Percentiles rank a stretch among this genome's conserved stretches.
phyloP scores from a whole-genome alignment of 2,329 filamentous ascomycete species.

The Capronia coronata region DNA sequence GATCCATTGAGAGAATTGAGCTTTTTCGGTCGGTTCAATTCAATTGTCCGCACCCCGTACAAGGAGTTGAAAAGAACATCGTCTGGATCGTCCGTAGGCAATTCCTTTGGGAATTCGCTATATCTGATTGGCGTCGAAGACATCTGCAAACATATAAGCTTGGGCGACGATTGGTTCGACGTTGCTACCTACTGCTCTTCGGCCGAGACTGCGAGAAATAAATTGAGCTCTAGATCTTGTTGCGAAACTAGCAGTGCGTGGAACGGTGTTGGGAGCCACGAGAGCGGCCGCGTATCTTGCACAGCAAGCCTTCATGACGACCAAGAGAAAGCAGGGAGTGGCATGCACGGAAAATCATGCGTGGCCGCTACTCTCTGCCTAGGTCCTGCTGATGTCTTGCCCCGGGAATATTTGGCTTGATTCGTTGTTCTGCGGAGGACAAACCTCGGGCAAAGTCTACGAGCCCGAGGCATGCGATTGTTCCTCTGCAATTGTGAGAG shows the following conservation, averaged over 20 bases:
- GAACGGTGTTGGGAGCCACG: slow-evolving; percentile 12
- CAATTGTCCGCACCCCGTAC: slow-evolving; percentile 84
- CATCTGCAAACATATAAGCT: slow-evolving; percentile 37
- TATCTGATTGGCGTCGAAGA: slow-evolving; percentile 30
- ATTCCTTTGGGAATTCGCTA: slow-evolving; percentile 43
- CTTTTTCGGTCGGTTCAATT: slow-evolving; percentile 89
- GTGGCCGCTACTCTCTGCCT: neutral
- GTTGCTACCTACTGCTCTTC: slow-evolving; percentile 13
- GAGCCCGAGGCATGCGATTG: slow-evolving; percentile 4
- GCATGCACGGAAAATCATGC: neutral
- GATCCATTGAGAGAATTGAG: slow-evolving; percentile 87
- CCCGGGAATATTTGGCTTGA: neutral
- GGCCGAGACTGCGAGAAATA: slow-evolving; percentile 5
- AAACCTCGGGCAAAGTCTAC: slow-evolving; percentile 2
- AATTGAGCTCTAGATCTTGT: slow-evolving; percentile 12
- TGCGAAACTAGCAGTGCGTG: slow-evolving; percentile 8
- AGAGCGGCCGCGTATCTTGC: slow-evolving; percentile 25
- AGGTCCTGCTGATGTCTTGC: neutral
- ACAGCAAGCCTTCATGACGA: slow-evolving; percentile 28
- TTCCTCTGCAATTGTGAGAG: too few relatives aligned
- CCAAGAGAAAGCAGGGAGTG: neutral
- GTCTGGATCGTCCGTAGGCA: slow-evolving; percentile 65
- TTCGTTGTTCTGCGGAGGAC: neutral
- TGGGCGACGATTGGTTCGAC: neutral
- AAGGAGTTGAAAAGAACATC: slow-evolving; percentile 89